Evolutionary conservation across 805 yeast species (phyloP).

Genomic region (Wickerhamiella azyma): DNA sequence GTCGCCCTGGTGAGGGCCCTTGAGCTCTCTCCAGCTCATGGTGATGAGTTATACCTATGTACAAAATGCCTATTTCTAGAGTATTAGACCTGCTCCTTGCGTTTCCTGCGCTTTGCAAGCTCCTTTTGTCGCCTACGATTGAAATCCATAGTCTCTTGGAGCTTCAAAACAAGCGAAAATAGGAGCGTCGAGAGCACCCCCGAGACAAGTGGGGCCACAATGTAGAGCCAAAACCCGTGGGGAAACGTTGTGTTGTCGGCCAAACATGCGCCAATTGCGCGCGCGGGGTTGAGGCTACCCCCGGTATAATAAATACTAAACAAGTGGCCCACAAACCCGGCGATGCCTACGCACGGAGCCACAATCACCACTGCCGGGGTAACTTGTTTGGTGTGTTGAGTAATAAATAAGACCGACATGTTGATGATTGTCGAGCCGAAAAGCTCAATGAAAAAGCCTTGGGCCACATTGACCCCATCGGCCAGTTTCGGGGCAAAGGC

Average conservation of each 20-base stretch:
- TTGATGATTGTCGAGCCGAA: conserved; percentile 64
- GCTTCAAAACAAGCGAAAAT: background rate
- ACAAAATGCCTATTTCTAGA: background rate
- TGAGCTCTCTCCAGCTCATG: background rate
- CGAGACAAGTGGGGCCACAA: conserved; percentile 1
- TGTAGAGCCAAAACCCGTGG: conserved; percentile 4
- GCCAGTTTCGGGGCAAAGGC: conserved; percentile 50
- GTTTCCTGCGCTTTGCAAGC: background rate
- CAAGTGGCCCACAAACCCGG: conserved; percentile 71
- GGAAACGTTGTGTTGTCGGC: conserved; percentile 1
- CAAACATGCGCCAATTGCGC: conserved; percentile 48
- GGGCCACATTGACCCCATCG: conserved; percentile 52
- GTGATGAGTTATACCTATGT: background rate
- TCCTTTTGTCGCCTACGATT: conserved; percentile 1
- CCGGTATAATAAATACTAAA: conserved; percentile 74
- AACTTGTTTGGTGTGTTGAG: conserved; percentile 68
- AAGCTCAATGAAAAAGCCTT: conserved; percentile 73
- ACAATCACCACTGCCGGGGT: conserved; percentile 45
- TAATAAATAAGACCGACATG: conserved; percentile 64
- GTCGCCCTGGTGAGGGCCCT: too few species aligned
- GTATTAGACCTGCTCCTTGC: background rate
- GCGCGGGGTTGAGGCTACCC: conserved; percentile 85
- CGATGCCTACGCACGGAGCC: conserved; percentile 70
- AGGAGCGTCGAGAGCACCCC: conserved; percentile 1
- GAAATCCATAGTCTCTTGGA: background rate